These are phyloP conservation scores for Clohesyomyces aquaticus DNA, from an alignment of 495 filamentous ascomycete species.

Conservation along the genomic window DNA sequence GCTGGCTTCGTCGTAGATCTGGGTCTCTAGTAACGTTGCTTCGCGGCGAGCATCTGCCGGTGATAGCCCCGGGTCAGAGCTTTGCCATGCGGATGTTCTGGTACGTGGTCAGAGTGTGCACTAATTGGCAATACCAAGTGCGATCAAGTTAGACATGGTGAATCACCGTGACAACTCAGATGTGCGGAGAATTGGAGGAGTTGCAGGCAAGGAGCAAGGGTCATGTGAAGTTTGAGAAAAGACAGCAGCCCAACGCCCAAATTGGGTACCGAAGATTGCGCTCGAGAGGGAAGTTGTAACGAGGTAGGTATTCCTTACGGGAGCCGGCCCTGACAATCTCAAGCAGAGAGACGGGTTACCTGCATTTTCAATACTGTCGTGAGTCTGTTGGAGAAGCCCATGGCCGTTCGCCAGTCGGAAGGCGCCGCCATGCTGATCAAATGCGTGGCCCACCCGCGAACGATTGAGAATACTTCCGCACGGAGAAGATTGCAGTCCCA, in stretches of 20 bases:
- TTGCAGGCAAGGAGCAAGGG: neutral
- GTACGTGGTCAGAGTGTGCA: conserved; percentile 20
- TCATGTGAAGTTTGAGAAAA: neutral
- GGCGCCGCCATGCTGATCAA: conserved; percentile 8
- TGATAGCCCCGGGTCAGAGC: conserved; percentile 32
- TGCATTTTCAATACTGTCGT: conserved; percentile 53
- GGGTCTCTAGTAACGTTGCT: conserved; percentile 51
- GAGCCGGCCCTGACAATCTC: neutral
- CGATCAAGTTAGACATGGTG: neutral
- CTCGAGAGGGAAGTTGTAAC: conserved; percentile 5
- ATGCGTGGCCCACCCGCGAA: neutral
- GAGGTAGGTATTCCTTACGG: conserved; percentile 7
- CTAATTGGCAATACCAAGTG: neutral
- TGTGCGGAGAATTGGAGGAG: neutral
- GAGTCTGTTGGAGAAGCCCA: conserved; percentile 60
- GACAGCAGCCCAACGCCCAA: conserved; percentile 1
- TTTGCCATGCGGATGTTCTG: conserved; percentile 56
- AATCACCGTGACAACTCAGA: neutral
- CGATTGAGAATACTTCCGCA: neutral
- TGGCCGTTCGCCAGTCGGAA: conserved; percentile 45
- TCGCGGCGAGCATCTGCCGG: conserved; percentile 28
- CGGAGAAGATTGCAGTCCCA: neutral
- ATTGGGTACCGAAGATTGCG: neutral
- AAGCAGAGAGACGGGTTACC: conserved; percentile 25
- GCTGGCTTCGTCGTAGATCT: conserved; percentile 50